Percentiles rank a stretch among this genome's conserved stretches.
phyloP scores from a whole-genome alignment of 768 basidiomycete species.

The Filobasidium floriforme region DNA sequence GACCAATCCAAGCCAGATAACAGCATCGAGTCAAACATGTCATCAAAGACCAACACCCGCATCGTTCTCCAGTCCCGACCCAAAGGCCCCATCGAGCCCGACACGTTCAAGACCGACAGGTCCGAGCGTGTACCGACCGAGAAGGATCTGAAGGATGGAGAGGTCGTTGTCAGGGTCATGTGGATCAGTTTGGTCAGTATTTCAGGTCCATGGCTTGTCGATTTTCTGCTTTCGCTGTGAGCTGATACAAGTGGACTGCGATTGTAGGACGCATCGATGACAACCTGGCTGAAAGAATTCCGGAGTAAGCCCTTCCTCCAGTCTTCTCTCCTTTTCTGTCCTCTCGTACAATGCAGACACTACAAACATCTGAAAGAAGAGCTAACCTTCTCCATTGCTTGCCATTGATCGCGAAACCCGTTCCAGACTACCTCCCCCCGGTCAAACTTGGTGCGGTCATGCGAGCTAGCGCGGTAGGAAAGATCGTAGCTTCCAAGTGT shows the following conservation, averaged over 20 bases:
- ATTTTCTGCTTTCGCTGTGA: too few relatives aligned
- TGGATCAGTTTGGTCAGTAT: slow-evolving; percentile 51
- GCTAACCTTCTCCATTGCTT: too few relatives aligned
- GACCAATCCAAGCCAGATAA: too few relatives aligned
- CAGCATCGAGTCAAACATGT: slow-evolving; percentile 4
- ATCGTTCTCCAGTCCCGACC: slow-evolving; percentile 73
- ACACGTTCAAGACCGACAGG: slow-evolving; percentile 59
- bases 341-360: too few relatives aligned
- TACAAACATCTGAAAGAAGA: too few relatives aligned
- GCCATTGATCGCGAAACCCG: not conserved
- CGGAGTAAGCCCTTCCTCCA: slow-evolving; percentile 41
- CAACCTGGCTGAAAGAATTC: slow-evolving; percentile 63
- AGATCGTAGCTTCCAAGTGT: slow-evolving; percentile 54
- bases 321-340: slow-evolving; percentile 39
- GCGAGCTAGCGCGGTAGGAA: slow-evolving; percentile 62
- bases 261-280: slow-evolving; percentile 77
- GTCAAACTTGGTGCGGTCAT: slow-evolving; percentile 65
- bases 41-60: slow-evolving; percentile 27
- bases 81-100: slow-evolving; percentile 56
- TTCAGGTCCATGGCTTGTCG: too few relatives aligned
- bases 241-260: too few relatives aligned
- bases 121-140: slow-evolving; percentile 26
- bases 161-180: slow-evolving; percentile 66
- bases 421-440: slow-evolving; percentile 34
- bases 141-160: slow-evolving; percentile 46